Evolutionary conservation across 768 basidiomycete genomes (phyloP).

Genomic region (Tephrocybe sp.): DNA sequence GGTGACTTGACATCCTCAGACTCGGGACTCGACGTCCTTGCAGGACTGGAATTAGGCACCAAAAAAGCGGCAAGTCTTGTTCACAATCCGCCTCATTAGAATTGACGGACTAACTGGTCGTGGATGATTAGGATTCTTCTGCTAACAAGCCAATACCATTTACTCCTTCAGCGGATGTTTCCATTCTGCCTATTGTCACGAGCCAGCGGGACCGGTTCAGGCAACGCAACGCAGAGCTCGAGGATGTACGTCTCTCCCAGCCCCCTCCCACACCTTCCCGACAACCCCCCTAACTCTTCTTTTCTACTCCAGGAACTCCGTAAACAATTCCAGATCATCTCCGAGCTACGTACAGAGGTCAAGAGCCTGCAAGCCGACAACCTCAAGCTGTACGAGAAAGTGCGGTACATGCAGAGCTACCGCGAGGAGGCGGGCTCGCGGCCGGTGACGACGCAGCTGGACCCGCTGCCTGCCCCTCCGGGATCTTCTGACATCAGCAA

Average conservation of each 20-base stretch:
- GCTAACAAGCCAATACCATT: slow-evolving; percentile 15
- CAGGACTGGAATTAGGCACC: slow-evolving; percentile 67
- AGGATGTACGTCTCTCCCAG: slow-evolving; percentile 75
- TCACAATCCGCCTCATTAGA: no score
- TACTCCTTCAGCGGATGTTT: slow-evolving; percentile 71
- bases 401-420: slow-evolving; percentile 98
- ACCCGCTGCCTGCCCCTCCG: slow-evolving; percentile 55
- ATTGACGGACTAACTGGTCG: neutral
- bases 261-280: neutral
- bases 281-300: neutral
- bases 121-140: slow-evolving; percentile 10
- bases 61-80: slow-evolving; percentile 43
- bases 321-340: slow-evolving; percentile 92
- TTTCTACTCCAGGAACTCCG: slow-evolving; percentile 75
- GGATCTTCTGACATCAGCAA: slow-evolving; percentile 75
- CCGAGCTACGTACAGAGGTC: slow-evolving; percentile 90
- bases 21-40: slow-evolving; percentile 56
- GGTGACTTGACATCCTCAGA: slow-evolving; percentile 32
- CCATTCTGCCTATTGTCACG: slow-evolving; percentile 97
- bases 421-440: slow-evolving; percentile 67
- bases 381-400: slow-evolving; percentile 97
- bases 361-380: slow-evolving; percentile 93
- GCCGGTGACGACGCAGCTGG: slow-evolving; percentile 61
- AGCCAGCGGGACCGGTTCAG: slow-evolving; percentile 97
- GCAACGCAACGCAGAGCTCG: slow-evolving; percentile 93